A percentile compares a stretch with the other conserved stretches of the same genome.
phyloP scores from a whole-genome alignment of 2,329 filamentous ascomycete genomes.

The Talaromyces sp. region DNA sequence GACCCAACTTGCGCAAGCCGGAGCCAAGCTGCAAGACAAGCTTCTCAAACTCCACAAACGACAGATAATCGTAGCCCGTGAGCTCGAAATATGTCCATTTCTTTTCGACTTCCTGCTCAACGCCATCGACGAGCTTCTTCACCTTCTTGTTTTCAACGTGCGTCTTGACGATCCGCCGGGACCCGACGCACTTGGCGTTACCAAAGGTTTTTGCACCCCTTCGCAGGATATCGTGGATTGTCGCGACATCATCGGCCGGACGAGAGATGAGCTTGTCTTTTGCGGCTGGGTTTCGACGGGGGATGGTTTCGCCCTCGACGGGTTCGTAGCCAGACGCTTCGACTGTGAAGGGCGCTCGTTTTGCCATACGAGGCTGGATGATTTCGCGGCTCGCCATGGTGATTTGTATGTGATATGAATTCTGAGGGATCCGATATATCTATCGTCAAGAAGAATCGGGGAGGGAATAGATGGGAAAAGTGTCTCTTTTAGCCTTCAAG shows the following conservation, averaged over 20 bases:
- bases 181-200: slow-evolving; percentile 64
- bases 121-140: slow-evolving; percentile 80
- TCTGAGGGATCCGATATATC: not conserved
- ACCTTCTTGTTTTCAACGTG: slow-evolving; percentile 86
- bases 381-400: slow-evolving; percentile 20
- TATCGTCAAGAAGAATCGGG: not conserved
- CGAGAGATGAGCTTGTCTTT: slow-evolving; percentile 65
- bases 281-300: slow-evolving; percentile 67
- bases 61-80: slow-evolving; percentile 69
- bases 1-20: slow-evolving; percentile 70
- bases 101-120: slow-evolving; percentile 77
- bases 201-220: slow-evolving; percentile 62
- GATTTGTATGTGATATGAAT: not conserved
- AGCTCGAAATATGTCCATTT: slow-evolving; percentile 89
- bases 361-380: slow-evolving; percentile 52
- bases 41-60: slow-evolving; percentile 74
- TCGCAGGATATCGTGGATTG: slow-evolving; percentile 73
- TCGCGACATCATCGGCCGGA: slow-evolving; percentile 67
- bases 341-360: slow-evolving; percentile 70
- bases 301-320: slow-evolving; percentile 76
- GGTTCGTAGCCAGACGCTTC: slow-evolving; percentile 66
- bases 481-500: not conserved
- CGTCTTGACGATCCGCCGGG: slow-evolving; percentile 68
- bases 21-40: slow-evolving; percentile 65
- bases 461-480: too few relatives aligned